These are phyloP conservation scores for Colletotrichum cuscutae DNA, from an alignment of 2,329 filamentous ascomycete genomes.

Conservation along the genomic window DNA sequence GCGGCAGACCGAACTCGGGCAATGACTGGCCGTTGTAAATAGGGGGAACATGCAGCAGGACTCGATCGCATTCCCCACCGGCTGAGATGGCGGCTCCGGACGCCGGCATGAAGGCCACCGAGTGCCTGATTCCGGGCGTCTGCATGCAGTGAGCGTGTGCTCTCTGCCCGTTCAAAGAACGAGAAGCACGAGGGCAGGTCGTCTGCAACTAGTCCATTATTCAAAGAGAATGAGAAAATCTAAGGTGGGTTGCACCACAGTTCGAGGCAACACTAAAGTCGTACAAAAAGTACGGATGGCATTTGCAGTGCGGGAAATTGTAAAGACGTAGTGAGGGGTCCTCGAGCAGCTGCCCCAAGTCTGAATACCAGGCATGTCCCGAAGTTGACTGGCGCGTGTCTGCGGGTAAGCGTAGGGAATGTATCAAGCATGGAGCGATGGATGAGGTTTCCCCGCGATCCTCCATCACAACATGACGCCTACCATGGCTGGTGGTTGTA, in stretches of 20 bases:
- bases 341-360: neutral
- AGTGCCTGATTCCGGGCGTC: neutral
- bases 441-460: constrained; percentile 8
- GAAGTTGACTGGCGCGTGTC: neutral
- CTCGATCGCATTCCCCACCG: constrained; percentile 32
- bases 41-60: constrained; percentile 18
- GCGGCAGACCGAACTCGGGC: neutral
- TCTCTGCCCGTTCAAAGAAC: neutral
- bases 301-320: constrained; percentile 29
- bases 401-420: neutral
- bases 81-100: constrained; percentile 31
- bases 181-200: neutral
- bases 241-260: constrained; percentile 22
- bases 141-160: neutral
- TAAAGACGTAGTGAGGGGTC: neutral
- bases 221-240: neutral
- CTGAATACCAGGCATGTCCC: neutral
- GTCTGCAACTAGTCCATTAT: neutral
- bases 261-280: neutral
- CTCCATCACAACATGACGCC: constrained; percentile 15
- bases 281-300: constrained; percentile 16
- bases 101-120: constrained; percentile 13
- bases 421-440: constrained; percentile 14
- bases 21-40: neutral
- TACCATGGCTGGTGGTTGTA: constrained; percentile 11